These are phyloP conservation scores for Solanum tacnaense DNA, from an alignment of 257 asterid species.

Conservation along the genomic window DNA sequence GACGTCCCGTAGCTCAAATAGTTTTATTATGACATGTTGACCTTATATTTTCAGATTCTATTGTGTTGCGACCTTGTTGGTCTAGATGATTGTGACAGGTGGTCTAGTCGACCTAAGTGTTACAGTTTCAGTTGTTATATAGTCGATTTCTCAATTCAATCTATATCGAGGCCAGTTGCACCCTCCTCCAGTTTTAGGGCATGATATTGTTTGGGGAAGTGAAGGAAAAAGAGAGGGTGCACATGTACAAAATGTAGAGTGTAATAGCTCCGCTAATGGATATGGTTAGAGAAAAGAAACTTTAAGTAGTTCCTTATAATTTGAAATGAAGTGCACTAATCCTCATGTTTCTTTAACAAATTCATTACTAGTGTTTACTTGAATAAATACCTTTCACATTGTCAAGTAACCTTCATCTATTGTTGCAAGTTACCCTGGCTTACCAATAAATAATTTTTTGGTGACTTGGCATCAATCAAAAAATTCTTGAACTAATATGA, in stretches of 20 bases:
- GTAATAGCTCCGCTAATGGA: background rate
- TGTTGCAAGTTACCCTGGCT: background rate
- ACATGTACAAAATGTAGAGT: no score
- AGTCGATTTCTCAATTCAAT: no score
- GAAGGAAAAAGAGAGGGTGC: no score
- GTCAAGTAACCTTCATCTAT: background rate
- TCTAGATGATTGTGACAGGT: no score
- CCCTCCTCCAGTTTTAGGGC: background rate
- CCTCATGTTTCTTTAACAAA: background rate
- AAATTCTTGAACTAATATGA: background rate
- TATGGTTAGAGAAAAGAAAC: background rate
- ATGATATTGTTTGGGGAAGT: no score
- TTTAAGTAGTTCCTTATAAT: background rate
- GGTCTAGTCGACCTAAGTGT: no score
- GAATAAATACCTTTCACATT: background rate
- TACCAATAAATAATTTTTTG: background rate
- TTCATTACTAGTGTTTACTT: background rate
- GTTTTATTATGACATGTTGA: no score
- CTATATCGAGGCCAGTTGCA: no score
- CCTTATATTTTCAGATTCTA: no score
- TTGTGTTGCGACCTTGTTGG: no score
- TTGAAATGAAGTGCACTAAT: background rate
- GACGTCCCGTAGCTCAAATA: no score
- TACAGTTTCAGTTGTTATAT: no score
- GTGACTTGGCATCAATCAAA: background rate